Conservation (phyloP, 306 rosid genomes). For the Senna siamea region DNA sequence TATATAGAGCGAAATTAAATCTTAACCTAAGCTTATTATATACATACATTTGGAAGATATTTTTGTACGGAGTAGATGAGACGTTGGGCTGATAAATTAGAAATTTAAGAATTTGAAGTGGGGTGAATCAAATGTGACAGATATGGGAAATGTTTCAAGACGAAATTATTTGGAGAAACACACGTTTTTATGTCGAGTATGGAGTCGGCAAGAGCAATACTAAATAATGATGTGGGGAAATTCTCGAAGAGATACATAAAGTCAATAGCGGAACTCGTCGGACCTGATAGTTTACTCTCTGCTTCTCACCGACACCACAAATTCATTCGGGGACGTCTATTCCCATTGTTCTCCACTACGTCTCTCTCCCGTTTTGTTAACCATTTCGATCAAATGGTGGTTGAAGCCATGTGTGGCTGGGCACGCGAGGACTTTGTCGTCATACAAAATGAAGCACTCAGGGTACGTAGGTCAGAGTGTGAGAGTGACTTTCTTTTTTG, state of each 20-base stretch:
- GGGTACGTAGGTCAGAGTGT: too few species aligned
- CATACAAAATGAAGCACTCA: slow-evolving; percentile 68
- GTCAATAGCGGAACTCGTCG: slow-evolving; percentile 68
- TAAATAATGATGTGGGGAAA: slow-evolving; percentile 62
- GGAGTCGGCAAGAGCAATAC: slow-evolving; percentile 63
- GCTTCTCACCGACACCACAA: slow-evolving; percentile 71
- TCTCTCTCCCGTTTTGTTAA: slow-evolving; percentile 53
- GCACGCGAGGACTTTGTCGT: slow-evolving; percentile 46
- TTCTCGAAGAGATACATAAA: slow-evolving; percentile 75
- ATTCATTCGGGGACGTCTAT: slow-evolving; percentile 57
- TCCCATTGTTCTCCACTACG: slow-evolving; percentile 49
- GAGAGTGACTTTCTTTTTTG: too few species aligned
- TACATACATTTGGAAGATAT: too few species aligned
- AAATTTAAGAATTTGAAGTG: too few species aligned
- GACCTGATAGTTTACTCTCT: slow-evolving; percentile 67
- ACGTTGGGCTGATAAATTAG: too few species aligned
- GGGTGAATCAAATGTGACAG: too few species aligned
- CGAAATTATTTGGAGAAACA: slow-evolving; percentile 72
- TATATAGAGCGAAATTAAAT: too few species aligned
- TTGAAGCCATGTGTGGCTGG: slow-evolving; percentile 59
- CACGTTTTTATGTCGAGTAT: slow-evolving; percentile 72
- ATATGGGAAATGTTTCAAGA: slow-evolving; percentile 79
- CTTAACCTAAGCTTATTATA: too few species aligned
- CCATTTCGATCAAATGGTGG: slow-evolving; percentile 57
- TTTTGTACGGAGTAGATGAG: too few species aligned